phyloP scores from a whole-genome alignment of 2,329 filamentous ascomycete species.

The Nemania sp. region DNA sequence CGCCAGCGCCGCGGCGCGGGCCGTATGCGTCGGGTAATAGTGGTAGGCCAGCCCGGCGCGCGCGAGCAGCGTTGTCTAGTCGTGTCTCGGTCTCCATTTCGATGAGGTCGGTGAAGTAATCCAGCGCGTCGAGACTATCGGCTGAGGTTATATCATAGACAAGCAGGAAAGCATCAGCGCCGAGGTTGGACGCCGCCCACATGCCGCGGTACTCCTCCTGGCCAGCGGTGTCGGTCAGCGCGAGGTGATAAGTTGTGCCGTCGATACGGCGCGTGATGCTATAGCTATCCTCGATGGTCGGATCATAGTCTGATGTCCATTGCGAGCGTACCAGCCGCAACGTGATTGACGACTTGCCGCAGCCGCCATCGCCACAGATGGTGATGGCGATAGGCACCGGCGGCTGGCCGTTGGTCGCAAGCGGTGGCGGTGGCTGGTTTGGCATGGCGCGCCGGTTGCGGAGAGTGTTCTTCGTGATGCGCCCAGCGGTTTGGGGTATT shows the following conservation, averaged over 20 bases:
- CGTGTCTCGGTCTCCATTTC: conserved; percentile 77
- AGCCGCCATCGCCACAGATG: conserved; percentile 84
- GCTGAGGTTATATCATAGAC: conserved; percentile 83
- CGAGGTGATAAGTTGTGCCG: conserved; percentile 77
- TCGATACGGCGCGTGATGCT: conserved; percentile 79
- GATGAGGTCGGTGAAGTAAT: conserved; percentile 82
- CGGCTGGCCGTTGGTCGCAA: conserved; percentile 35
- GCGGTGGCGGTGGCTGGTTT: conserved; percentile 8
- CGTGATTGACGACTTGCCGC: conserved; percentile 84
- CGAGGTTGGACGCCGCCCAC: conserved; percentile 79
- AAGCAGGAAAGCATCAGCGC: conserved; percentile 80
- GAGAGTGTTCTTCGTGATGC: neutral
- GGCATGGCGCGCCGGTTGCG: conserved; percentile 5
- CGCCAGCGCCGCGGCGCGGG: conserved; percentile 17
- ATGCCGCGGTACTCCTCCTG: conserved; percentile 88
- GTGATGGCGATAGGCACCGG: conserved; percentile 71
- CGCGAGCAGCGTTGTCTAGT: conserved; percentile 62
- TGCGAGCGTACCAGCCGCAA: conserved; percentile 78
- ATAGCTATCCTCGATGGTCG: conserved; percentile 83
- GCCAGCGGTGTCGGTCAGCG: conserved; percentile 82
- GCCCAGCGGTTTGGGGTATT: no score
- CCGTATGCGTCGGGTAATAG: neutral
- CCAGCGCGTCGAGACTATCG: conserved; percentile 69
- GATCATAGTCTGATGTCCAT: conserved; percentile 84
- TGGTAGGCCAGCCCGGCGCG: conserved; percentile 49